Percentiles rank a stretch among this genome's conserved stretches.
Evolutionary conservation across 805 yeast genomes (phyloP).

Genomic region (Saturnispora sanitii): DNA sequence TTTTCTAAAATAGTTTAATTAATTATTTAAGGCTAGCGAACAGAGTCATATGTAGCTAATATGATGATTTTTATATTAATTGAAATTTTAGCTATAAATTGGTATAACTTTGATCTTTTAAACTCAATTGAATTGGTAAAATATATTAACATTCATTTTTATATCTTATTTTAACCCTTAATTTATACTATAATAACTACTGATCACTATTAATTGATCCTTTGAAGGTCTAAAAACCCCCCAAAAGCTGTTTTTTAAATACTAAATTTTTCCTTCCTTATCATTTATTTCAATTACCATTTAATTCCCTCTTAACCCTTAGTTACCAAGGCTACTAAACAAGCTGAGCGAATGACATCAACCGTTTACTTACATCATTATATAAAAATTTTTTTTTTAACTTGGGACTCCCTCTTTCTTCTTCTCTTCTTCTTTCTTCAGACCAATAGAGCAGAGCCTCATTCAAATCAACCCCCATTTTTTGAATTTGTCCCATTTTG

Average conservation of each 20-base stretch:
- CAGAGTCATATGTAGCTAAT: not conserved
- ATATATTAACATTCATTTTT: too few species aligned
- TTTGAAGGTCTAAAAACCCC: too few species aligned
- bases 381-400: slow-evolving; percentile 2
- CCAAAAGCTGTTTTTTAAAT: too few species aligned
- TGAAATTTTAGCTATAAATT: too few species aligned
- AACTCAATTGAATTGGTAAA: too few species aligned
- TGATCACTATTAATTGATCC: too few species aligned
- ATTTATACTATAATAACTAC: too few species aligned
- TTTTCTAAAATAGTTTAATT: not conserved
- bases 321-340: too few species aligned
- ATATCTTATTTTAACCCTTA: too few species aligned
- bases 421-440: slow-evolving; percentile 5
- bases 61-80: not conserved
- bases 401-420: slow-evolving; percentile 1
- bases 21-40: not conserved
- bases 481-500: slow-evolving; percentile 8
- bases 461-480: slow-evolving; percentile 9
- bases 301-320: too few species aligned
- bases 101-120: too few species aligned
- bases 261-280: not conserved
- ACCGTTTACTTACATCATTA: not conserved
- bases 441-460: slow-evolving; percentile 10
- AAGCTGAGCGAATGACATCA: slow-evolving; percentile 10
- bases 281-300: not conserved